Conservation (phyloP, 1,284 basidiomycete species). For the Sporisorium scitamineum region DNA sequence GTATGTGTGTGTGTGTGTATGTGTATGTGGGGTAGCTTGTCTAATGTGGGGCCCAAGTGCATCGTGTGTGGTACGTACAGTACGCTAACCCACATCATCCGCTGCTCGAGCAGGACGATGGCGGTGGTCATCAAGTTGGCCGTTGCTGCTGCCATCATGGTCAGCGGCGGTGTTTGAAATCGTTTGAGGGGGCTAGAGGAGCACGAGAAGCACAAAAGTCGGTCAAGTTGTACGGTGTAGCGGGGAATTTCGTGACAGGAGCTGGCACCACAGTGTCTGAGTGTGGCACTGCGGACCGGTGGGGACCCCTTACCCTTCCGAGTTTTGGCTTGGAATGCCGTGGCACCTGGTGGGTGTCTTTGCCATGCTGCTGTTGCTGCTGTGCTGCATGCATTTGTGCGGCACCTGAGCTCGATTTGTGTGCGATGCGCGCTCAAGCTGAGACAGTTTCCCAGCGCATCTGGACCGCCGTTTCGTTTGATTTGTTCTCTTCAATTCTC, state of each 20-base stretch:
- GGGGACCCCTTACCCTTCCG: conserved; percentile 4
- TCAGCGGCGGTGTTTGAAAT: background rate
- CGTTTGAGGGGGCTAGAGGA: no score
- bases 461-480: no score
- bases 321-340: background rate
- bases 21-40: background rate
- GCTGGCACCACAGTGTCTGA: conserved; percentile 1
- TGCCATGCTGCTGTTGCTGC: no score
- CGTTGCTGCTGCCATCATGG: no score
- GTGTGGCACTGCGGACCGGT: conserved; percentile 28
- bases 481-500: no score
- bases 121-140: no score
- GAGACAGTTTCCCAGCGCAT: no score
- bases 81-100: background rate
- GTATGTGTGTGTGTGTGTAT: no score
- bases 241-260: background rate
- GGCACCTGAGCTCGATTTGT: no score
- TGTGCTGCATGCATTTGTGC: no score
- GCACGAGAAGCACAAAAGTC: background rate
- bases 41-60: background rate
- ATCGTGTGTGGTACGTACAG: background rate
- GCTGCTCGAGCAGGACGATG: background rate
- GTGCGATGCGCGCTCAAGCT: no score
- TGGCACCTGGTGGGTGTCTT: no score
- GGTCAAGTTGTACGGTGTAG: background rate